A percentile compares a stretch with the other conserved stretches of the same genome.
phyloP scores from a whole-genome alignment of 1,139 yeast genomes.

The Taphrina pruni region DNA sequence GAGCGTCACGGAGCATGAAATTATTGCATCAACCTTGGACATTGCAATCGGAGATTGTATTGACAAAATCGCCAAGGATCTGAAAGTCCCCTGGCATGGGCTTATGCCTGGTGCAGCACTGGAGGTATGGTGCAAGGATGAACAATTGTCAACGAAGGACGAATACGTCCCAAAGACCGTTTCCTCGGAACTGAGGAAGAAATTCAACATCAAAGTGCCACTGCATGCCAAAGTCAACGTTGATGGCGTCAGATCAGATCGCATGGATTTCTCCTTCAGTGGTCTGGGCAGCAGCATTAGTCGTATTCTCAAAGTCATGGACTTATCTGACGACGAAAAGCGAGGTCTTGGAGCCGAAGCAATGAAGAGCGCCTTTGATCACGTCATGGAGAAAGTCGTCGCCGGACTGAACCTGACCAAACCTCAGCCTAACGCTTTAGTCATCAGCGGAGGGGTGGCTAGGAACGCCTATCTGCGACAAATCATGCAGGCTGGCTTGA shows the following conservation, averaged over 20 bases:
- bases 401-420: constrained; percentile 15
- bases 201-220: constrained; percentile 53
- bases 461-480: constrained; percentile 42
- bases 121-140: constrained; percentile 61
- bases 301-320: constrained; percentile 25
- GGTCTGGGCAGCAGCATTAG: constrained; percentile 41
- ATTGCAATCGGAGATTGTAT: constrained; percentile 93
- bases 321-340: constrained; percentile 21
- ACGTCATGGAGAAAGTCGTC: constrained; percentile 37
- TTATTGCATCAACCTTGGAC: constrained; percentile 77
- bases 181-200: constrained; percentile 16
- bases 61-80: constrained; percentile 87
- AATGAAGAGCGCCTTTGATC: constrained; percentile 44
- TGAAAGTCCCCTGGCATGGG: constrained; percentile 68
- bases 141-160: constrained; percentile 4
- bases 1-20: constrained; percentile 67
- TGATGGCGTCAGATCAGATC: constrained; percentile 22
- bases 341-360: constrained; percentile 39
- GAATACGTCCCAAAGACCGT: constrained; percentile 6
- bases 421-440: constrained; percentile 30
- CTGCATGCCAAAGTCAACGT: constrained; percentile 35
- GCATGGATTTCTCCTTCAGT: constrained; percentile 42
- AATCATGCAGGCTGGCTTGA: constrained; percentile 22
- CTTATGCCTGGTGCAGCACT: constrained; percentile 85
- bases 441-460: constrained; percentile 45